A percentile compares a stretch with the other conserved stretches of the same genome.
phyloP scores from a whole-genome alignment of 208 protist genomes.

The Leishmania tropica region DNA sequence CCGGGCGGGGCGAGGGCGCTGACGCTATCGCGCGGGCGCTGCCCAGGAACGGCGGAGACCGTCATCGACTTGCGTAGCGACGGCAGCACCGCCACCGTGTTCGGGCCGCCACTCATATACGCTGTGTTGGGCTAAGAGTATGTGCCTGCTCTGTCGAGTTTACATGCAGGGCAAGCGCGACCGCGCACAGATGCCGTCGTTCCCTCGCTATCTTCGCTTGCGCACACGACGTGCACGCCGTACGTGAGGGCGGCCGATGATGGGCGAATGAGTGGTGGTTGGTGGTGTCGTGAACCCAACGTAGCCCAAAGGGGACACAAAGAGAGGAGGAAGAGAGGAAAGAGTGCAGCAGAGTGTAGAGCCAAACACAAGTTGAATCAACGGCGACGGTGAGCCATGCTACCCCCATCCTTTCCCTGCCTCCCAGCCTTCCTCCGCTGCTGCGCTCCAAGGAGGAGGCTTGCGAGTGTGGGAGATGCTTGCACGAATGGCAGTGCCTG shows the following conservation, averaged over 20 bases:
- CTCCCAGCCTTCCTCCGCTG: background rate
- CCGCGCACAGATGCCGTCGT: background rate
- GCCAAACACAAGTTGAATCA: background rate
- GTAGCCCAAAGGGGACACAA: too few species aligned
- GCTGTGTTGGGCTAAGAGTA: background rate
- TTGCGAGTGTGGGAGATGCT: background rate
- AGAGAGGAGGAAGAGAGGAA: background rate
- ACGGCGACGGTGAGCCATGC: background rate
- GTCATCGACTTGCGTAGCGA: slow-evolving; percentile 8
- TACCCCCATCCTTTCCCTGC: too few species aligned
- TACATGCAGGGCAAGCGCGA: background rate
- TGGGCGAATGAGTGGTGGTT: background rate
- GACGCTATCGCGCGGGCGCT: background rate
- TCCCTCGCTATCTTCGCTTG: background rate
- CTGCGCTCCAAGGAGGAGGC: background rate
- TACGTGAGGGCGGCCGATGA: background rate
- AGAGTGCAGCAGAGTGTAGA: background rate
- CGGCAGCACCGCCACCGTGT: slow-evolving; percentile 9
- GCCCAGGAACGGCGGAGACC: background rate
- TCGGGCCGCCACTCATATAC: slow-evolving; percentile 5
- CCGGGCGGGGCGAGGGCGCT: background rate
- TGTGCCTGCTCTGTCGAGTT: background rate
- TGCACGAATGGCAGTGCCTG: background rate
- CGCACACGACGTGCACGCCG: background rate
- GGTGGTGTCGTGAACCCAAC: background rate